Conservation (phyloP, 2,329 filamentous ascomycete genomes). For the Keithomyces neogunnii region DNA sequence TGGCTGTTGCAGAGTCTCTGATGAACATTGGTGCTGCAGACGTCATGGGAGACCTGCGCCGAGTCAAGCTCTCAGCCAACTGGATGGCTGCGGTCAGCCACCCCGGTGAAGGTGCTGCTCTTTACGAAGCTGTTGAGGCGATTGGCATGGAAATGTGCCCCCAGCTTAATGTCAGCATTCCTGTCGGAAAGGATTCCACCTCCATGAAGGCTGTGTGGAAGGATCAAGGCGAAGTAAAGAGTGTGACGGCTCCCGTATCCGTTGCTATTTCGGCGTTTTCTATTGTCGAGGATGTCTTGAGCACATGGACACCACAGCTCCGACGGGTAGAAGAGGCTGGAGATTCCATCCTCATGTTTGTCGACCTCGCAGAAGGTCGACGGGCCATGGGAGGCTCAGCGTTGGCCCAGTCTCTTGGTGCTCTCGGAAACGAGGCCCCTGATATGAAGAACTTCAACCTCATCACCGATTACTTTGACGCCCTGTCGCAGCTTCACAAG, state of each 20-base stretch:
- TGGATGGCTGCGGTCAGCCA: conserved; percentile 99
- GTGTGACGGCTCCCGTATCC: conserved; percentile 87
- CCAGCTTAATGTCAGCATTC: conserved; percentile 82
- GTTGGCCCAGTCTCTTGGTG: conserved; percentile 79
- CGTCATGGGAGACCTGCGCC: conserved; percentile 61
- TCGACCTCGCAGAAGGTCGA: conserved; percentile 76
- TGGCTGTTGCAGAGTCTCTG: conserved; percentile 91
- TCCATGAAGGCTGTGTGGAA: conserved; percentile 99
- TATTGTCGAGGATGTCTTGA: conserved; percentile 70
- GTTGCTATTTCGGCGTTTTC: conserved; percentile 87
- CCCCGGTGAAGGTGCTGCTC: conserved; percentile 80
- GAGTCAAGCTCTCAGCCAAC: conserved; percentile 87
- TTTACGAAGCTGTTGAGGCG: conserved; percentile 90
- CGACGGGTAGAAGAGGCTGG: conserved; percentile 78
- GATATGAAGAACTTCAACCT: conserved; percentile 77
- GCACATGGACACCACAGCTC: conserved; percentile 90
- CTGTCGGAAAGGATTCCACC: conserved; percentile 95
- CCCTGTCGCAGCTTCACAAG: conserved; percentile 57
- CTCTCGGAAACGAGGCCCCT: conserved; percentile 76
- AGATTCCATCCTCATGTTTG: conserved; percentile 79
- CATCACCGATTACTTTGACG: conserved; percentile 87
- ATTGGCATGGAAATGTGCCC: conserved; percentile 91
- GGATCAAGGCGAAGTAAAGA: conserved; percentile 61
- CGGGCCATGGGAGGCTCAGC: conserved; percentile 85
- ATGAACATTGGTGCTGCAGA: conserved; percentile 83